A percentile compares a stretch with the other conserved stretches of the same genome.
Evolutionary conservation across 805 yeast species (phyloP).

Genomic region (Saccharomycopsis sp.): DNA sequence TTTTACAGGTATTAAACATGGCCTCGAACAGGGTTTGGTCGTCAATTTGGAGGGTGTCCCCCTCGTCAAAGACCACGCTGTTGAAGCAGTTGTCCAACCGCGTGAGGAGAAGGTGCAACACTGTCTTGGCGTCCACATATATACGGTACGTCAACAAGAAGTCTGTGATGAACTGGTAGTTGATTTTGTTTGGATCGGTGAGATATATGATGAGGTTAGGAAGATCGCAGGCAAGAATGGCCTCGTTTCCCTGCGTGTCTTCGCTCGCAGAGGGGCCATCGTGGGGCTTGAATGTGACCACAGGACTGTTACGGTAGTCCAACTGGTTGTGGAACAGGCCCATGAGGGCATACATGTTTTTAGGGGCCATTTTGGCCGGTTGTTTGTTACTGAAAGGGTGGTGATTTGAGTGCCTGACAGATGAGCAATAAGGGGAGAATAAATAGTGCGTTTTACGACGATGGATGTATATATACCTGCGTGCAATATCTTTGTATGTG

Average conservation of each 20-base stretch:
- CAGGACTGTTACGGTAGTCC: background rate
- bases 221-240: slow-evolving; percentile 3
- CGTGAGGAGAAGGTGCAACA: slow-evolving; percentile 54
- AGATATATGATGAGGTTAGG: slow-evolving; percentile 45
- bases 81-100: slow-evolving; percentile 70
- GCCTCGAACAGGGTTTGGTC: slow-evolving; percentile 5
- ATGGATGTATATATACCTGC: no score
- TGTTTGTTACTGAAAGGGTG: background rate
- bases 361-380: no score
- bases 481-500: no score
- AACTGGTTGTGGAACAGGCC: background rate
- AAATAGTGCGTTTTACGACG: no score
- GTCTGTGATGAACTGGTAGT: slow-evolving; percentile 75
- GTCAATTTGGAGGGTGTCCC: slow-evolving; percentile 6
- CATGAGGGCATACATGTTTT: background rate
- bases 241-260: background rate
- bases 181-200: slow-evolving; percentile 68
- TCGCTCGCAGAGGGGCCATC: background rate
- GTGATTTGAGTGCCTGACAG: background rate
- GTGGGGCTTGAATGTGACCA: background rate
- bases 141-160: slow-evolving; percentile 79
- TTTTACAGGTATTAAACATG: slow-evolving; percentile 7
- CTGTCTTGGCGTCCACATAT: slow-evolving; percentile 51
- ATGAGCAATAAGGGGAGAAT: no score
- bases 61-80: slow-evolving; percentile 23